Evolutionary conservation across 2,329 filamentous ascomycete genomes (phyloP), one percentile per base, ranked within the genome.

Genomic region (Zalaria obscura): DNA sequence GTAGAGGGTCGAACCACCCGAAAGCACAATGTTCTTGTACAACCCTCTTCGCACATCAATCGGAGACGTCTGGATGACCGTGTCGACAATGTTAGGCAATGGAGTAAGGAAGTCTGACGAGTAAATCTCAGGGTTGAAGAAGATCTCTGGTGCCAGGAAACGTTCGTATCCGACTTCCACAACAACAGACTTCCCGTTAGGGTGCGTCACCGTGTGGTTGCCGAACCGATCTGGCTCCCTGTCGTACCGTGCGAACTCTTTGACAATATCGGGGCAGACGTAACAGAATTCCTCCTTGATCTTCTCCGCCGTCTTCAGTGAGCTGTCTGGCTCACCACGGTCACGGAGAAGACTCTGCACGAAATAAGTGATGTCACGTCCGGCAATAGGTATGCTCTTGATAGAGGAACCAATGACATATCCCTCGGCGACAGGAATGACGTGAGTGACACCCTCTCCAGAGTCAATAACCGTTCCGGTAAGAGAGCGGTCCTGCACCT

Each of bases 91-190:
- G 39, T 76, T 83, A 25, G 91, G 91, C 5, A 98, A 75, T 9
- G 91, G 91, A 8, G 91, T 98, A 50, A 98, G 69, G 70, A 98
- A 98, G 61, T 98, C 91, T 51, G 89, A 96, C 47, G 86, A 94
- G 73, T 96, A 96, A 56, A 98, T 98, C 68, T 98, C 91, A 27
- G 91, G 91, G 66, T 98, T 98, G 77, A 98, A 98, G 68, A 98
- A 98, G 58, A 98, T 98, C 64, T 98, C 91, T 25, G 93, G 93
- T 2, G 91, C 91, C 45, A 98, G 73, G 73, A 98, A 98, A 29
- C 91, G 83, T 64, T 98, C 91, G 66, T 96, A 98, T 40, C 91
- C 91, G 40, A 98, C 84, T 55, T 98, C 93, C 37, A 98, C 86
- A 2, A 71, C 75, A 25, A 89, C 80, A 52, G 83, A 79, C 52